Evolutionary conservation across 2,329 filamentous ascomycete genomes (phyloP), one percentile per base, ranked within the genome.

Genomic region (Calycina herbarum): DNA sequence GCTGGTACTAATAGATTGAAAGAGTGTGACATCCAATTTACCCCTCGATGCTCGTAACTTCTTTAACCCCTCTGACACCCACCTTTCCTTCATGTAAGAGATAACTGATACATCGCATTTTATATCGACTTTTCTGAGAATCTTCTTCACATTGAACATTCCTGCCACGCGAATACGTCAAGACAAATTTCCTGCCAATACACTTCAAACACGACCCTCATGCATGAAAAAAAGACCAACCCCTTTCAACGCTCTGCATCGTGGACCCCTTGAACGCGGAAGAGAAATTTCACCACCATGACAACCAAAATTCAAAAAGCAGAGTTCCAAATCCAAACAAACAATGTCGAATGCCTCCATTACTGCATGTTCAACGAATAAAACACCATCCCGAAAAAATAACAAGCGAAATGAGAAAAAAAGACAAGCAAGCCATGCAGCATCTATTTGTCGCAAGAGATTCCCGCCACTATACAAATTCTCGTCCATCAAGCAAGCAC

Each of bases 201-300:
- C 68, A 59, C 40, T 62, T 42, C 61, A 62, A 60, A 66, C 64
- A 68, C 69, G 59, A 58, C 45, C 42, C 61, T 35, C 56, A 29
- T 51, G 54, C 48, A 51, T 10, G n/a, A 54, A 27, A 24, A 45
- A 54, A 45, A 51, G 48, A 62, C 27, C 27, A 62, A 57, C 40
- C 61, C 59, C 56, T 66, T 65, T 54, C 60, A 27, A 63, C 38
- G 38, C 61, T 62, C 63, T 62, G 64, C 64, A 66, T 61, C 10
- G 27, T 13, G 5, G 48, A 8, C 27, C 61, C 67, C 62, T 66
- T 60, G 54, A 56, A 59, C 59, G 15, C 54, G 38, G 59, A 62
- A 61, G 42, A 42, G 20, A 51, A 63, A 65, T 62, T 62, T 60
- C 51, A 65, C 59, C 64, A 62, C 60, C 64, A 31, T 60, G 27